Percentiles rank a stretch among this genome's conserved stretches.
These are phyloP conservation scores for Crucibulum laeve DNA, from an alignment of 768 basidiomycete genomes.

Conservation along the genomic window DNA sequence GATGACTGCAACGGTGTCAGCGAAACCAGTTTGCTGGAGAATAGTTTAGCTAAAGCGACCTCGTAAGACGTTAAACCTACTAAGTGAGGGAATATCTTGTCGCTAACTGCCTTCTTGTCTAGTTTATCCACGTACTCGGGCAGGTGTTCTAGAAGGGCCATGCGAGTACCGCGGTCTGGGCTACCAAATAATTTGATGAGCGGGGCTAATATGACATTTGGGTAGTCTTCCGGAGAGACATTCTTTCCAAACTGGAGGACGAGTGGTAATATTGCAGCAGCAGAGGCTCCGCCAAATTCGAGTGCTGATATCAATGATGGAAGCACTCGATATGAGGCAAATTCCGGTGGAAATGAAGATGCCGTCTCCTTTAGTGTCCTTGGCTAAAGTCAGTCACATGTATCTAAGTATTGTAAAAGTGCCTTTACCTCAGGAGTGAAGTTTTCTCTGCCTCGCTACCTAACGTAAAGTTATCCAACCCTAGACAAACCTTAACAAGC, in stretches of 20 bases:
- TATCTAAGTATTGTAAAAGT: background rate
- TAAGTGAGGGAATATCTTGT: conserved; percentile 91
- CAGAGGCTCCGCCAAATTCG: conserved; percentile 74
- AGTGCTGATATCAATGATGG: conserved; percentile 79
- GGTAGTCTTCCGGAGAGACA: conserved; percentile 68
- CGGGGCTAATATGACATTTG: conserved; percentile 64
- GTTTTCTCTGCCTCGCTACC: conserved; percentile 78
- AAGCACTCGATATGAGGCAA: conserved; percentile 79
- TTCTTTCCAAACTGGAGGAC: conserved; percentile 77
- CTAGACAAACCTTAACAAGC: conserved; percentile 79
- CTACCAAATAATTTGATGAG: conserved; percentile 82
- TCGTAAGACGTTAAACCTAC: conserved; percentile 37
- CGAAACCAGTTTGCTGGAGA: conserved; percentile 87
- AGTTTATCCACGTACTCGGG: conserved; percentile 82
- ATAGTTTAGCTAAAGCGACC: background rate
- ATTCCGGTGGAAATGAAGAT: conserved; percentile 80
- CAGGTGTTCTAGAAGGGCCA: conserved; percentile 88
- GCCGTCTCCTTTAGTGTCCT: conserved; percentile 79
- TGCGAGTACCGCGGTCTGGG: conserved; percentile 89
- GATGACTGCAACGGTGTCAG: conserved; percentile 90
- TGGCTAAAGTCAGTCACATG: conserved; percentile 11
- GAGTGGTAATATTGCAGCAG: conserved; percentile 76
- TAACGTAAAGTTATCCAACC: conserved; percentile 82
- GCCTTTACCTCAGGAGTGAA: conserved; percentile 57
- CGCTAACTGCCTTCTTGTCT: conserved; percentile 78